These are phyloP conservation scores for Citrus sinensis DNA, from an alignment of 345 rosid genomes.

Conservation along the genomic window DNA sequence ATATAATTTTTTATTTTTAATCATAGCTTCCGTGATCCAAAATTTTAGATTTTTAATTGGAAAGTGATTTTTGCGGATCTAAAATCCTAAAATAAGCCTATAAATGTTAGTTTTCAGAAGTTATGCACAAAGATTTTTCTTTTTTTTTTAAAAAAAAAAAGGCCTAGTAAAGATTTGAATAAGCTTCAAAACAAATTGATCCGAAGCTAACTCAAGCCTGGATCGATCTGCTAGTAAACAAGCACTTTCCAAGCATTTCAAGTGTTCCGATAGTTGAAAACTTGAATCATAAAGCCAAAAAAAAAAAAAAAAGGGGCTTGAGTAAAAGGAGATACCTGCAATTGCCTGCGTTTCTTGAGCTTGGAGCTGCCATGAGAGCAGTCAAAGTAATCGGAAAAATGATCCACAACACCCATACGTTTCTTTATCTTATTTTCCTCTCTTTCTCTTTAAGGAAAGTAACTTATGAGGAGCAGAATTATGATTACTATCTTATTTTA, in stretches of 20 bases:
- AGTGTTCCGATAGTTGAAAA: neutral
- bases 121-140: too few relatives aligned
- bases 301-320: neutral
- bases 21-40: too few relatives aligned
- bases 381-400: slow-evolving; percentile 69
- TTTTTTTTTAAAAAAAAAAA: too few relatives aligned
- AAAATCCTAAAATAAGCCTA: neutral
- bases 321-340: slow-evolving; percentile 54
- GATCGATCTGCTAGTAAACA: neutral
- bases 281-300: neutral
- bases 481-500: too few relatives aligned
- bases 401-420: slow-evolving; percentile 86
- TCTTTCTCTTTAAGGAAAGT: neutral
- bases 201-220: neutral
- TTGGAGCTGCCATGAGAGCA: slow-evolving; percentile 58
- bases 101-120: too few relatives aligned
- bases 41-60: neutral
- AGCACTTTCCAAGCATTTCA: neutral
- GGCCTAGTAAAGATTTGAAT: neutral
- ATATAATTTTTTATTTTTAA: too few relatives aligned
- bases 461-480: neutral
- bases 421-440: neutral
- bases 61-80: neutral
- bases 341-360: slow-evolving; percentile 57
- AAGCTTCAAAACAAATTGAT: neutral